Conservation (phyloP, 768 basidiomycete species). For the Leccinum boreale region DNA sequence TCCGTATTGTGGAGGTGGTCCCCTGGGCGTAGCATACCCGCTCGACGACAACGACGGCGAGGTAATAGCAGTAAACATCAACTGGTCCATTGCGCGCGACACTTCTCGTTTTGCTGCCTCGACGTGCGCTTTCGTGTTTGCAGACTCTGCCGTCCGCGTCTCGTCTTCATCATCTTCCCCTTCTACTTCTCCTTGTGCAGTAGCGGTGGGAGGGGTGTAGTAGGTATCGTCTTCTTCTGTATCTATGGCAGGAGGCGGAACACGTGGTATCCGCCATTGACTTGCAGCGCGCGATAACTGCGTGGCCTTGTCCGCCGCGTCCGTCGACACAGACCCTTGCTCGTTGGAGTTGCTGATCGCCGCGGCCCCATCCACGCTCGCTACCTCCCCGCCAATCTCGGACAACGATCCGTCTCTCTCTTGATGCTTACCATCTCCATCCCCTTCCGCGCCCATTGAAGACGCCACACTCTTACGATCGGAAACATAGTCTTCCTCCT, state of each 20-base stretch:
- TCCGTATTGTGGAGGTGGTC: constrained; percentile 10
- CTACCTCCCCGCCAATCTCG: constrained; percentile 5
- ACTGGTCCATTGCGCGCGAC: constrained; percentile 57
- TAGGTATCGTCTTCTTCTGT: constrained; percentile 12
- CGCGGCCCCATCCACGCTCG: neutral
- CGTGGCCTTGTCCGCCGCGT: neutral
- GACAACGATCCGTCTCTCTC: constrained; percentile 10
- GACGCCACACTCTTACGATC: constrained; percentile 18
- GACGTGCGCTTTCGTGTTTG: constrained; percentile 54
- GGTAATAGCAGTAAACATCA: constrained; percentile 39
- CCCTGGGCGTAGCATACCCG: constrained; percentile 17
- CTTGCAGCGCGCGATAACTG: constrained; percentile 17
- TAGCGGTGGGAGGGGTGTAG: neutral
- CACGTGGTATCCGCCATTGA: constrained; percentile 29
- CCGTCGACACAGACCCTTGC: constrained; percentile 10
- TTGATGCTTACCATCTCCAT: constrained; percentile 13
- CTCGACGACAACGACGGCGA: constrained; percentile 8
- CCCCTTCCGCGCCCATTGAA: neutral
- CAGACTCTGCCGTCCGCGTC: constrained; percentile 18
- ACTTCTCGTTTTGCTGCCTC: constrained; percentile 70
- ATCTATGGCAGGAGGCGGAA: constrained; percentile 40
- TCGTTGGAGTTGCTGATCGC: neutral
- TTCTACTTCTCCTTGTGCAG: neutral
- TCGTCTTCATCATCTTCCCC: constrained; percentile 29
- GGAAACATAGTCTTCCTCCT: constrained; percentile 24